Evolutionary conservation across 768 basidiomycete species (phyloP).

Genomic region (Phanerodontia chrysosporium): DNA sequence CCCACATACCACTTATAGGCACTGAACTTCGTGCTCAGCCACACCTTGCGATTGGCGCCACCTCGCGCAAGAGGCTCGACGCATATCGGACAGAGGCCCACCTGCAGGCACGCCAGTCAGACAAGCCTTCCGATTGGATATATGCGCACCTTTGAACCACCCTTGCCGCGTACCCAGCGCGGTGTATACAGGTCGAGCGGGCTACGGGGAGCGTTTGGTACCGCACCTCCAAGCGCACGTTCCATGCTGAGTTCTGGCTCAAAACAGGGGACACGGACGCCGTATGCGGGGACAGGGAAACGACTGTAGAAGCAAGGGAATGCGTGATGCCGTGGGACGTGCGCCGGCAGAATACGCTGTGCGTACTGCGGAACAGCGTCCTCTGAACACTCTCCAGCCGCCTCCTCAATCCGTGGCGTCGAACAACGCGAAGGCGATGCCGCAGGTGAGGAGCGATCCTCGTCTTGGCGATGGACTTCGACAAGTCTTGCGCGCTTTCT

Average conservation of each 20-base stretch:
- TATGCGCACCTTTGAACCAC: conserved; percentile 52
- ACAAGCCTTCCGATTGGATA: no score
- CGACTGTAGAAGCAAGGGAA: conserved; percentile 68
- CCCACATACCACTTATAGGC: conserved; percentile 72
- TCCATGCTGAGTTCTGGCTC: not conserved
- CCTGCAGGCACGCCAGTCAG: conserved; percentile 14
- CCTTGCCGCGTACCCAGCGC: conserved; percentile 68
- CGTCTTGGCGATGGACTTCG: no score
- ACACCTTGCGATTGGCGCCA: conserved; percentile 58
- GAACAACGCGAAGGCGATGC: no score
- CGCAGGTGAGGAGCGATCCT: no score
- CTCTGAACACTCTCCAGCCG: not conserved
- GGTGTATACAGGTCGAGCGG: conserved; percentile 74
- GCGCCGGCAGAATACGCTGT: conserved; percentile 48
- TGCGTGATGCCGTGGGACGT: conserved; percentile 40
- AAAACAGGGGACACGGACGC: not conserved
- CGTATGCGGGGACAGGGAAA: conserved; percentile 60
- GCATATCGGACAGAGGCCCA: conserved; percentile 78
- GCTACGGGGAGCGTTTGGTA: conserved; percentile 56
- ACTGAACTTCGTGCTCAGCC: conserved; percentile 77
- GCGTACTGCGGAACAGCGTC: conserved; percentile 21
- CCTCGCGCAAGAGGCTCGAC: conserved; percentile 55
- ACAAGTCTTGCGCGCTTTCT: no score
- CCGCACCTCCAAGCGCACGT: conserved; percentile 32
- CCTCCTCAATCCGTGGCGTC: no score